Base-by-base conservation (phyloP, 139 green algal species). In the Trebouxia sp. region DNA sequence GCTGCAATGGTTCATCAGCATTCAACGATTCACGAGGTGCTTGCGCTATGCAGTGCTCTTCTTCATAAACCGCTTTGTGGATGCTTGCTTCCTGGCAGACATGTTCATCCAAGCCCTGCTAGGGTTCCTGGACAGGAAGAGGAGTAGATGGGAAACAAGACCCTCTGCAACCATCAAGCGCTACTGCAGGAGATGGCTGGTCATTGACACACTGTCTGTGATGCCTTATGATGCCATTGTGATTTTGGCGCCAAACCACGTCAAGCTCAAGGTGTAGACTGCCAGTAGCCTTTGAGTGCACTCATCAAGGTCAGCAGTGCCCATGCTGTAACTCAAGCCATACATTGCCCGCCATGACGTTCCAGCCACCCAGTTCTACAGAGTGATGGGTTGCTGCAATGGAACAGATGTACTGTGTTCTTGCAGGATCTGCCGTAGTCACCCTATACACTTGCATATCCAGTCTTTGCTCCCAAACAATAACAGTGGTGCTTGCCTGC, bases 91-190 rank as follows among this genome's bases (percentile, higher is more conserved):
- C 9, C 8, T 75, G 35, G 26, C 65, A 22, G 76, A 81, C 53
- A 67, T 81, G 69, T 51, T 77, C 41, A 37, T 77, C 14, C 69
- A 77, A 77, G 69, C 69, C 39, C n/a, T 77, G 8, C 26, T 77
- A 26, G 69, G 69, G 12, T 77, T 56, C 43, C 37, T 51, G 41
- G 69, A 77, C 69, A 77, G 24, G 24, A 77, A 55, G 26, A 51
- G 41, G 41, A 35, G 55, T 6, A 51, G 69, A 30, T 77, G 69
- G 69, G 69, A 77, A 35, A 51, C 14, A n/a, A 53, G 41, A 41
- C 69, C 43, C 26, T 38, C 39, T 8, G 26, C n/a, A 17, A 53
- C 43, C 24, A 39, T 77, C 41, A 56, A 38, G 41, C 42, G 37
- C 8, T 77, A 77, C 41, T 77, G 69, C 69, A 51, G 28, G n/a